Evolutionary conservation across 2,329 filamentous ascomycete species (phyloP).

Genomic region (Fusarium cyanostomum): DNA sequence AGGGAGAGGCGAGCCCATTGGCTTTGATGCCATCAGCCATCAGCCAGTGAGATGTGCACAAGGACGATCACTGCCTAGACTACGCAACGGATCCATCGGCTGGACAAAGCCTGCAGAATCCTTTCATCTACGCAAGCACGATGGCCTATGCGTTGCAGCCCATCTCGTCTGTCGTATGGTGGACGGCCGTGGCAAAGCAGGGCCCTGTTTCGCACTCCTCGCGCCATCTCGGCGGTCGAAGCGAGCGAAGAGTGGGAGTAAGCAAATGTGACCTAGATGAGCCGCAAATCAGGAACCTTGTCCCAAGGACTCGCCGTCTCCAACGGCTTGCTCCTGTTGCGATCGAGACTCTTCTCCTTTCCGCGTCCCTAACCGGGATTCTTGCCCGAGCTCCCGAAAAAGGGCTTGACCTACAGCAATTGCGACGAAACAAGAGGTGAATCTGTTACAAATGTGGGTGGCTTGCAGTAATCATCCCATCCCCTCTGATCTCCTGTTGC

Average conservation of each 20-base stretch:
- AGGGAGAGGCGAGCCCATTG: too few species aligned
- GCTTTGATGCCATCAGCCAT: neutral
- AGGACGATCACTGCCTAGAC: conserved; percentile 20
- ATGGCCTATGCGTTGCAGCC: too few species aligned
- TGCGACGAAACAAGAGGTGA: neutral
- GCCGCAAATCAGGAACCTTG: conserved; percentile 3
- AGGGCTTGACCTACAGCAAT: neutral
- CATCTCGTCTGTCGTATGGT: too few species aligned
- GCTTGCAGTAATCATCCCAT: neutral
- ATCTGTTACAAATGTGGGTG: conserved; percentile 1
- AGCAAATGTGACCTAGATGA: neutral
- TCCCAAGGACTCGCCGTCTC: neutral
- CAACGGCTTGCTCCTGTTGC: neutral
- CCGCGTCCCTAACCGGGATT: neutral
- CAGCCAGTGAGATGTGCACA: conserved; percentile 1
- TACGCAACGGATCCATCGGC: neutral
- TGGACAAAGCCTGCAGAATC: neutral
- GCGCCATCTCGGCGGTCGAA: neutral
- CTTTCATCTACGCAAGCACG: neutral
- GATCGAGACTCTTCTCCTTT: neutral
- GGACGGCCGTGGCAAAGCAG: too few species aligned
- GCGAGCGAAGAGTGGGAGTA: neutral
- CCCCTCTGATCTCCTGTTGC: neutral
- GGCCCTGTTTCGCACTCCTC: neutral
- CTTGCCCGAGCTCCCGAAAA: neutral